Evolutionary conservation across 768 basidiomycete genomes (phyloP).

Genomic region (Boletus rubropictus): DNA sequence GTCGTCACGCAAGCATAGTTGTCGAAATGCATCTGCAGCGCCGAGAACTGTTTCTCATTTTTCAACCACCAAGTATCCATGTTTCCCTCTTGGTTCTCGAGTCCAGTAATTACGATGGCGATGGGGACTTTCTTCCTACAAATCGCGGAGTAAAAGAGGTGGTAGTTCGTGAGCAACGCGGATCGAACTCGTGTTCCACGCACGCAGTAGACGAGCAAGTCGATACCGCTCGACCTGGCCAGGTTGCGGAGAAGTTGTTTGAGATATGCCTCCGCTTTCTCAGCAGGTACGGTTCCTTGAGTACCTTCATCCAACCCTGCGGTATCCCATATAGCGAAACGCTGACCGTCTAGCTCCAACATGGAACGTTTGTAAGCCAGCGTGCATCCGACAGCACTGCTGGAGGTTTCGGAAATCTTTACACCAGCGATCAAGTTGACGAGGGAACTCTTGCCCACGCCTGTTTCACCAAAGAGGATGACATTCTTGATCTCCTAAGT

Average conservation of each 20-base stretch:
- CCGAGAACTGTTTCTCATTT: conserved; percentile 25
- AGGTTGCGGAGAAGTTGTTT: conserved; percentile 22
- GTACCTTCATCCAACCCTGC: conserved; percentile 23
- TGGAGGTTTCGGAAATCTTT: conserved; percentile 14
- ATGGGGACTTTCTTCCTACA: conserved; percentile 36
- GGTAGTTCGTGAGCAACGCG: conserved; percentile 32
- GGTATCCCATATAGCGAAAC: conserved; percentile 22
- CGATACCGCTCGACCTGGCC: conserved; percentile 9
- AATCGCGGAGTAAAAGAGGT: conserved; percentile 35
- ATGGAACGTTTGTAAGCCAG: conserved; percentile 1
- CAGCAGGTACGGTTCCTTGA: conserved; percentile 19
- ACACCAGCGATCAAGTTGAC: conserved; percentile 17
- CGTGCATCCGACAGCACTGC: conserved; percentile 20
- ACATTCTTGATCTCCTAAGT: conserved; percentile 13
- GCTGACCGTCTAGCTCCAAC: conserved; percentile 9
- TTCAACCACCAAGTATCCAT: conserved; percentile 31
- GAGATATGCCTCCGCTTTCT: conserved; percentile 26
- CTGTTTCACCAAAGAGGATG: conserved; percentile 20
- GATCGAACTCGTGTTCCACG: conserved; percentile 18
- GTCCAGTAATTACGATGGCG: conserved; percentile 34
- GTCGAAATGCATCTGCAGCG: conserved; percentile 30
- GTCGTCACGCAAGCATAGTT: conserved; percentile 38
- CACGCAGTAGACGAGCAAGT: conserved; percentile 28
- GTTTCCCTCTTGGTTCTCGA: conserved; percentile 29
- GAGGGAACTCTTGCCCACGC: conserved; percentile 23